Percentiles rank a stretch among this genome's conserved stretches.
phyloP scores from a whole-genome alignment of 1,139 yeast species.

The Yamadazyma pseudoaaseri region DNA sequence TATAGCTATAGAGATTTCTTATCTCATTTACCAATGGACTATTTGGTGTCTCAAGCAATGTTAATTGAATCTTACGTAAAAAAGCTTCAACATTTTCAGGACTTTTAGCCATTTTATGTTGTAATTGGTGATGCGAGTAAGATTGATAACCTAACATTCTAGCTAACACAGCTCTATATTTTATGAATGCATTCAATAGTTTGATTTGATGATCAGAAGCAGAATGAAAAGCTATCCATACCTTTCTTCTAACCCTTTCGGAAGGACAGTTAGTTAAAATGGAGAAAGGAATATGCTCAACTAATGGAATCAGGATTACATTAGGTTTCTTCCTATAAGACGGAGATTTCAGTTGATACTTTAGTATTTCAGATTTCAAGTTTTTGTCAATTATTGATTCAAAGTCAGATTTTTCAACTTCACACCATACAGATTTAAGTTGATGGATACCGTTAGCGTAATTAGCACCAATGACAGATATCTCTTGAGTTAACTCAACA shows the following conservation, averaged over 20 bases:
- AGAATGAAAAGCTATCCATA: conserved; percentile 76
- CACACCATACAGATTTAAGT: conserved; percentile 39
- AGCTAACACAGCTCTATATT: conserved; percentile 71
- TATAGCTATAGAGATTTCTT: conserved; percentile 36
- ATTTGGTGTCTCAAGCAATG: conserved; percentile 23
- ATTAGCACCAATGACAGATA: conserved; percentile 79
- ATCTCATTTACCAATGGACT: conserved; percentile 66
- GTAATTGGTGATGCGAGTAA: conserved; percentile 77
- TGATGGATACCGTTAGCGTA: conserved; percentile 61
- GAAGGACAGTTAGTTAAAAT: conserved; percentile 60
- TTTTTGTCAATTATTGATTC: conserved; percentile 22
- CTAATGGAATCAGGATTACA: conserved; percentile 53
- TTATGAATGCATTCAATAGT: conserved; percentile 57
- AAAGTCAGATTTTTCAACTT: conserved; percentile 30
- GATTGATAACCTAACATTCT: conserved; percentile 68
- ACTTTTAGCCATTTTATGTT: conserved; percentile 85
- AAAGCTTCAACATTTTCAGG: conserved; percentile 78
- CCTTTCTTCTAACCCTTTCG: conserved; percentile 56
- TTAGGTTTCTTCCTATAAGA: conserved; percentile 8
- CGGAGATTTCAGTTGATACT: conserved; percentile 24
- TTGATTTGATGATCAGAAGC: conserved; percentile 58
- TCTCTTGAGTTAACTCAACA: conserved; percentile 76
- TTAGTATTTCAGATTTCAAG: conserved; percentile 26
- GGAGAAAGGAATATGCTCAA: conserved; percentile 66
- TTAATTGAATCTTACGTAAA: conserved; percentile 54